These are phyloP conservation scores for Nigrospora sphaerica DNA, from an alignment of 2,329 filamentous ascomycete genomes.

Conservation along the genomic window DNA sequence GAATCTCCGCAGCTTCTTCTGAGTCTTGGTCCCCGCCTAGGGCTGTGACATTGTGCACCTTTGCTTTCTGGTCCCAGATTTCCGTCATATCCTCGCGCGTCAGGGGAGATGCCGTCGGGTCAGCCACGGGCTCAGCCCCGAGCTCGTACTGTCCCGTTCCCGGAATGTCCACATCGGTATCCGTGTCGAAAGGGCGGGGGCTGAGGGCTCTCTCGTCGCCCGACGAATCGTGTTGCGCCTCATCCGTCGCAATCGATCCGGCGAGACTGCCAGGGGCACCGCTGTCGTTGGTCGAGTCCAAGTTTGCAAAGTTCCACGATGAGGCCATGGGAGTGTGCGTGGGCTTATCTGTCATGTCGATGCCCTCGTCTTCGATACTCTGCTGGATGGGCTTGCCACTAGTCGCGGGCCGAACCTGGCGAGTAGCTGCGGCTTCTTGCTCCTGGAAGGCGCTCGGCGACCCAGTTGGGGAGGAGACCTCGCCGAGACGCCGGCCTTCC, in stretches of 20 bases:
- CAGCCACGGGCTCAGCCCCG: conserved; percentile 10
- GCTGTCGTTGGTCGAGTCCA: conserved; percentile 20
- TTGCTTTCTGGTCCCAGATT: conserved; percentile 26
- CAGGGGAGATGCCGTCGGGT: conserved; percentile 12
- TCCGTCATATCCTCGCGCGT: conserved; percentile 21
- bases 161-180: conserved; percentile 14
- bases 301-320: conserved; percentile 39
- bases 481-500: conserved; percentile 83
- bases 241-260: conserved; percentile 25
- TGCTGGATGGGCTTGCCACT: conserved; percentile 39
- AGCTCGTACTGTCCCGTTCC: conserved; percentile 21
- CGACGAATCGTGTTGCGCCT: conserved; percentile 29
- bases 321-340: conserved; percentile 15
- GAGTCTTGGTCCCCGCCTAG: conserved; percentile 27
- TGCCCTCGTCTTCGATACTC: conserved; percentile 41
- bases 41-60: conserved; percentile 32
- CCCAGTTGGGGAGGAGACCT: conserved; percentile 76
- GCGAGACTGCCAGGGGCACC: conserved; percentile 12
- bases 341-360: conserved; percentile 29
- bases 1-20: conserved; percentile 42
- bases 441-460: conserved; percentile 74
- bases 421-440: conserved; percentile 67
- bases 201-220: conserved; percentile 22
- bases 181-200: conserved; percentile 10
- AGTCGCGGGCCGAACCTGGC: conserved; percentile 46